A percentile compares a stretch with the other conserved stretches of the same genome.
phyloP scores from a whole-genome alignment of 2,329 filamentous ascomycete genomes.

The Delphinella strobiligena region DNA sequence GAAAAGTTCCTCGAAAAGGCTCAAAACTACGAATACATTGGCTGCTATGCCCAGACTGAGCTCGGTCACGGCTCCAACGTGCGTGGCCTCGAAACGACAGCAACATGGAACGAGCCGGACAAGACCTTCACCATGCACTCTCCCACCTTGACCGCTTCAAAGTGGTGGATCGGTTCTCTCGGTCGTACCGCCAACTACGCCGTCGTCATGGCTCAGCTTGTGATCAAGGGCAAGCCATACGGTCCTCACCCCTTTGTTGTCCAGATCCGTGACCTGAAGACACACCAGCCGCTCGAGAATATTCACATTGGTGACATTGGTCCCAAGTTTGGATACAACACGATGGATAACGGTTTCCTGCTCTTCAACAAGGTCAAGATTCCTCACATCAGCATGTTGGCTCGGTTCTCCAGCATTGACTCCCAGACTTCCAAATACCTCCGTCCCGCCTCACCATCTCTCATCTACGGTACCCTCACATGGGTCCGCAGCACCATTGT shows the following conservation, averaged over 20 bases:
- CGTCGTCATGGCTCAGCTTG: conserved; percentile 66
- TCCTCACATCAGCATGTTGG: conserved; percentile 62
- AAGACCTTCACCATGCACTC: conserved; percentile 67
- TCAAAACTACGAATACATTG: conserved; percentile 58
- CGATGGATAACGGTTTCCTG: conserved; percentile 72
- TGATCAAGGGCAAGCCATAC: conserved; percentile 53
- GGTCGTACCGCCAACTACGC: conserved; percentile 66
- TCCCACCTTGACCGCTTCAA: conserved; percentile 60
- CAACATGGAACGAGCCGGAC: conserved; percentile 60
- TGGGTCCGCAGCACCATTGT: conserved; percentile 65
- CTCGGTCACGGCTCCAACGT: conserved; percentile 70
- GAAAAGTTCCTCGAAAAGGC: conserved; percentile 60
- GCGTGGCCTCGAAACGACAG: conserved; percentile 58
- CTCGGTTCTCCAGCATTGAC: conserved; percentile 58
- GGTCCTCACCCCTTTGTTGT: conserved; percentile 72
- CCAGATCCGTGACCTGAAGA: conserved; percentile 58
- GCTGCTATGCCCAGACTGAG: conserved; percentile 73
- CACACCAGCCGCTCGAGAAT: conserved; percentile 55
- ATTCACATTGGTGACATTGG: conserved; percentile 70
- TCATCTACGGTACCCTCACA: conserved; percentile 65
- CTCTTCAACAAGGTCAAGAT: conserved; percentile 67
- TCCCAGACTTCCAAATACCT: conserved; percentile 56
- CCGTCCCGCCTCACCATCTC: conserved; percentile 51
- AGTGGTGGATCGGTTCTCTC: conserved; percentile 77
- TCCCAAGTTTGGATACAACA: conserved; percentile 68